Conservation (phyloP, 75 land plant species). For the Sequoia sempervirens region DNA sequence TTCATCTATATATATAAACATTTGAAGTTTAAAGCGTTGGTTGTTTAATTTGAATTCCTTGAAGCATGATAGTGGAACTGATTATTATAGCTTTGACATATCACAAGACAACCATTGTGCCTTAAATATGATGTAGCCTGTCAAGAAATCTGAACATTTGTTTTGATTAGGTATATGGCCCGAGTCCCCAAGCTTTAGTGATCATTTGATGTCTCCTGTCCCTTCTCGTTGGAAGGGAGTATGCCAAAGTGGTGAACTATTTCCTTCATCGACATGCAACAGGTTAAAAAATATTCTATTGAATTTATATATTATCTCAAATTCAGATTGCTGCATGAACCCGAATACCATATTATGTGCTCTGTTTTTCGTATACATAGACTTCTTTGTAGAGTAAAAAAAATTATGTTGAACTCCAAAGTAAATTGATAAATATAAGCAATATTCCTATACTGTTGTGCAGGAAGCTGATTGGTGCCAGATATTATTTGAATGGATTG, state of each 20-base stretch:
- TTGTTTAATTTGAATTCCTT: background rate
- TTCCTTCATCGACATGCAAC: slow-evolving; percentile 61
- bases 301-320: background rate
- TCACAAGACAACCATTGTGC: background rate
- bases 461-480: slow-evolving; percentile 78
- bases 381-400: too few relatives aligned
- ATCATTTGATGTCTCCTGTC: slow-evolving; percentile 55
- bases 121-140: background rate
- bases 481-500: slow-evolving; percentile 60
- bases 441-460: background rate
- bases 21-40: background rate
- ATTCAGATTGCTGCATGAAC: background rate
- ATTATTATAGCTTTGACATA: background rate
- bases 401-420: too few relatives aligned
- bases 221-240: slow-evolving; percentile 80
- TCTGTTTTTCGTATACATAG: background rate
- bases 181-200: slow-evolving; percentile 74
- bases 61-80: background rate
- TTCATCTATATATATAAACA: background rate
- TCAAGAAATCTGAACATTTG: background rate
- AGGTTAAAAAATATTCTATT: slow-evolving; percentile 25
- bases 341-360: background rate
- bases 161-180: slow-evolving; percentile 77
- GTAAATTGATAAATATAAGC: background rate
- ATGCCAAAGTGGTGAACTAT: slow-evolving; percentile 62